These are phyloP conservation scores for Diaporthe sp. DNA, from an alignment of 2,329 filamentous ascomycete genomes.

Conservation along the genomic window DNA sequence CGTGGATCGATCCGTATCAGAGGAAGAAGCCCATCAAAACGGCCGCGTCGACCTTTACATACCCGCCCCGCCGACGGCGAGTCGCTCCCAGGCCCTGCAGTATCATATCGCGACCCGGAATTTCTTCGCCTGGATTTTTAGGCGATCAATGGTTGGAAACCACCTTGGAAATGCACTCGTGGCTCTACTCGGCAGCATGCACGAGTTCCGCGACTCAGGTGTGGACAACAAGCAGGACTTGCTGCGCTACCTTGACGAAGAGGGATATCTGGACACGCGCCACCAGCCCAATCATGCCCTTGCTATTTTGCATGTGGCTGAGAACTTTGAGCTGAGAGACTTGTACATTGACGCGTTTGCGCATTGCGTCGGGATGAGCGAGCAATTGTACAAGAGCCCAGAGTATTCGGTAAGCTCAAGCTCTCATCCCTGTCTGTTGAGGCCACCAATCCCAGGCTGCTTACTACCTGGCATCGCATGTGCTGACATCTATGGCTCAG, in stretches of 20 bases:
- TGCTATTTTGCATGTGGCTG: conserved; percentile 74
- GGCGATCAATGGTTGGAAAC: conserved; percentile 74
- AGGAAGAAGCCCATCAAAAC: conserved; percentile 34
- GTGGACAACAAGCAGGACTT: conserved; percentile 71
- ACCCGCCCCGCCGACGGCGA: conserved; percentile 67
- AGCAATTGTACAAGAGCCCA: conserved; percentile 62
- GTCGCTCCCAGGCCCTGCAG: conserved; percentile 64
- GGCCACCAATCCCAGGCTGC: background rate
- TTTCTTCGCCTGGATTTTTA: conserved; percentile 77
- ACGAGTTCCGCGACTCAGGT: conserved; percentile 65
- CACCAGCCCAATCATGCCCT: conserved; percentile 75
- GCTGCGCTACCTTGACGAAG: conserved; percentile 72
- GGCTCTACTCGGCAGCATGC: conserved; percentile 72
- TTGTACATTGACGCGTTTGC: conserved; percentile 79
- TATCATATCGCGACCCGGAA: conserved; percentile 79
- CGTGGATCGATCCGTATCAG: conserved; percentile 47
- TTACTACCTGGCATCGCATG: background rate
- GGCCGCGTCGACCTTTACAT: conserved; percentile 72
- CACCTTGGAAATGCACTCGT: conserved; percentile 73
- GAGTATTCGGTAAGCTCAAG: conserved; percentile 69
- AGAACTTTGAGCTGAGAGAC: conserved; percentile 70
- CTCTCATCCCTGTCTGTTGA: background rate
- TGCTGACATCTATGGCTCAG: conserved; percentile 45
- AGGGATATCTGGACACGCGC: conserved; percentile 76
- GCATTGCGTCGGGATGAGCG: conserved; percentile 83